Conservation (phyloP, 768 basidiomycete species). For the Panus rudis region DNA sequence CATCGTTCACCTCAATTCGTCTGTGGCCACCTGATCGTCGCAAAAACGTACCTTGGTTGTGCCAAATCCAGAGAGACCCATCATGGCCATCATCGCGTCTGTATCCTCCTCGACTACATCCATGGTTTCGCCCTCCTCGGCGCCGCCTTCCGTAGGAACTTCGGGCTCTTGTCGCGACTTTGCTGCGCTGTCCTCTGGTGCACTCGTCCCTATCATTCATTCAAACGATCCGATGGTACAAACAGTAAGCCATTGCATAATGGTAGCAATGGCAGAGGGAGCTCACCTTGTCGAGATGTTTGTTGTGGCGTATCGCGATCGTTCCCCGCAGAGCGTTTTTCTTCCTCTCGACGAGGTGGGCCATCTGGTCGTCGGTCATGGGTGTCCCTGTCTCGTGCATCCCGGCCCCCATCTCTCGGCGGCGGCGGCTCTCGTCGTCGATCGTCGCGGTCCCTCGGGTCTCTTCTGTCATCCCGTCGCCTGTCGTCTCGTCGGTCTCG, state of each 20-base stretch:
- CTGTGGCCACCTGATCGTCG: neutral
- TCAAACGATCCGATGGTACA: neutral
- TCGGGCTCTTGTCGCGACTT: slow-evolving; percentile 35
- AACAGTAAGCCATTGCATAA: neutral
- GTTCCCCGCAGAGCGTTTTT: slow-evolving; percentile 2
- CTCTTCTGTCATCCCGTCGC: slow-evolving; percentile 29
- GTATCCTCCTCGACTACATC: slow-evolving; percentile 60
- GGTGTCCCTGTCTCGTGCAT: slow-evolving; percentile 14
- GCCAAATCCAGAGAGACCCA: slow-evolving; percentile 87
- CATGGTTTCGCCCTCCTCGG: slow-evolving; percentile 44
- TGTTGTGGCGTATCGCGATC: neutral
- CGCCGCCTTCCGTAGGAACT: slow-evolving; percentile 40
- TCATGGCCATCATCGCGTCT: slow-evolving; percentile 78
- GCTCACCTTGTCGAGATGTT: slow-evolving; percentile 8
- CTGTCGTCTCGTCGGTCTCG: slow-evolving; percentile 37
- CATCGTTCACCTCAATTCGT: neutral
- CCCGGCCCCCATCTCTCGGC: slow-evolving; percentile 33
- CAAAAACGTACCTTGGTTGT: slow-evolving; percentile 67
- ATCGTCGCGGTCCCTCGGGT: no score
- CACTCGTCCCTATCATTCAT: no score
- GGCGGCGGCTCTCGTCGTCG: no score
- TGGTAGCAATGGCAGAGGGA: neutral
- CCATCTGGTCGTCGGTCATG: slow-evolving; percentile 14
- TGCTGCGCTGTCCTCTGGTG: slow-evolving; percentile 17
- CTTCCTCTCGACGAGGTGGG: neutral